phyloP scores from a whole-genome alignment of 1,139 yeast species.

The Eremothecium sinecaudum region DNA sequence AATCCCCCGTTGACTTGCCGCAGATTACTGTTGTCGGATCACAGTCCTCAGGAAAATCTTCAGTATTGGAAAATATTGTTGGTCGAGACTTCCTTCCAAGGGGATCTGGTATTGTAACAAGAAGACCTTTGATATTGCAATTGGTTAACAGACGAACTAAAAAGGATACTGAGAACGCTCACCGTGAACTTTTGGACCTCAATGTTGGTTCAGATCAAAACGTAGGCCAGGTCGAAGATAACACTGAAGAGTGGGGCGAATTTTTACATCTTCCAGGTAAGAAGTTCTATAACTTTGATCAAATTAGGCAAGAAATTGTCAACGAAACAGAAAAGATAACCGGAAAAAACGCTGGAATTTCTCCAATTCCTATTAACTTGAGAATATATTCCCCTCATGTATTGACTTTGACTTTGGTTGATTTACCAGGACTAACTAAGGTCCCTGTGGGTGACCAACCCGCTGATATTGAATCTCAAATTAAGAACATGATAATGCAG shows the following conservation, averaged over 20 bases:
- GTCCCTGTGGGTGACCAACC: conserved; percentile 99
- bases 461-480: conserved; percentile 89
- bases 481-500: conserved; percentile 87
- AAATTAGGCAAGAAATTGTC: conserved; percentile 83
- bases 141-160: conserved; percentile 58
- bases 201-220: conserved; percentile 19
- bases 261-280: conserved; percentile 87
- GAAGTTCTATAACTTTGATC: conserved; percentile 81
- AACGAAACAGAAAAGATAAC: conserved; percentile 91
- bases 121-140: conserved; percentile 83
- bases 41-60: conserved; percentile 88
- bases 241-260: conserved; percentile 96
- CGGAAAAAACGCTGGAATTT: conserved; percentile 86
- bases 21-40: conserved; percentile 96
- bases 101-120: conserved; percentile 92
- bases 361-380: conserved; percentile 85
- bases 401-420: conserved; percentile 88
- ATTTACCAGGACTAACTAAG: conserved; percentile 94
- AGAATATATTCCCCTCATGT: conserved; percentile 95
- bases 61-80: conserved; percentile 87
- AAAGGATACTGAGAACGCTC: conserved; percentile 20
- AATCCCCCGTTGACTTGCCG: conserved; percentile 83
- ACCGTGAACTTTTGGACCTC: conserved; percentile 35
- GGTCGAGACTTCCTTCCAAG: conserved; percentile 93
- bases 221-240: conserved; percentile 49